A percentile compares a stretch with the other conserved stretches of the same genome.
Evolutionary conservation across 2,329 filamentous ascomycete species (phyloP).

Genomic region (Aspergillus sp.): DNA sequence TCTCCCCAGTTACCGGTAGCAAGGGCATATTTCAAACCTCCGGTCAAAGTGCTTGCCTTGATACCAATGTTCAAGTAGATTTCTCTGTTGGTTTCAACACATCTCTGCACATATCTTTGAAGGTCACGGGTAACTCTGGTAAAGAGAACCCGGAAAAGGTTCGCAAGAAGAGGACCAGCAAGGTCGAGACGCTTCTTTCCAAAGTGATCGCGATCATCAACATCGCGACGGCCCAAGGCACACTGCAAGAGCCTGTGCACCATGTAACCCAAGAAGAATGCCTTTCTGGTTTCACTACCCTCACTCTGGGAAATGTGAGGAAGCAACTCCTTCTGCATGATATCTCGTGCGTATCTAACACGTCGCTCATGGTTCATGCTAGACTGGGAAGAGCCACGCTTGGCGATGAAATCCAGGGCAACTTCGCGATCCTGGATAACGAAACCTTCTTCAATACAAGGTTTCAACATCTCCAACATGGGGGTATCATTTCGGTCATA

Average conservation of each 20-base stretch:
- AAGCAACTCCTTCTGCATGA: slow-evolving; percentile 93
- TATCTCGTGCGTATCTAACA: slow-evolving; percentile 85
- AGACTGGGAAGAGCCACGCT: slow-evolving; percentile 69
- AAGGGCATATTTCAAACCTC: slow-evolving; percentile 92
- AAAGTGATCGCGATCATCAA: slow-evolving; percentile 97
- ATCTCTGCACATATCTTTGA: slow-evolving; percentile 84
- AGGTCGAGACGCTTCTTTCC: slow-evolving; percentile 97
- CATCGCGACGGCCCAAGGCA: slow-evolving; percentile 84
- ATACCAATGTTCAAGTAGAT: slow-evolving; percentile 90
- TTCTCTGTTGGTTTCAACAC: slow-evolving; percentile 80
- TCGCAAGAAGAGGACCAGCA: slow-evolving; percentile 89
- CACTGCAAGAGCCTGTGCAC: slow-evolving; percentile 93
- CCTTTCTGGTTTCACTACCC: slow-evolving; percentile 91
- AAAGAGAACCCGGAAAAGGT: slow-evolving; percentile 89
- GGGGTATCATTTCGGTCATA: slow-evolving; percentile 92
- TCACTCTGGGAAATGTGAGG: slow-evolving; percentile 95
- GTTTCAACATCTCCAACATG: slow-evolving; percentile 96
- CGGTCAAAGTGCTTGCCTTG: slow-evolving; percentile 85
- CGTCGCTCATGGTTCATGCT: slow-evolving; percentile 79
- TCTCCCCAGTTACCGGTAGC: slow-evolving; percentile 99
- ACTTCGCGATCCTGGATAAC: slow-evolving; percentile 93
- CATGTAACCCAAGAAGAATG: slow-evolving; percentile 99
- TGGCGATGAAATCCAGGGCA: slow-evolving; percentile 91
- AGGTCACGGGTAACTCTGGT: slow-evolving; percentile 88
- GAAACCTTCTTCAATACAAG: slow-evolving; percentile 94